Conservation (phyloP, 345 rosid species). For the Theobroma cacao region DNA sequence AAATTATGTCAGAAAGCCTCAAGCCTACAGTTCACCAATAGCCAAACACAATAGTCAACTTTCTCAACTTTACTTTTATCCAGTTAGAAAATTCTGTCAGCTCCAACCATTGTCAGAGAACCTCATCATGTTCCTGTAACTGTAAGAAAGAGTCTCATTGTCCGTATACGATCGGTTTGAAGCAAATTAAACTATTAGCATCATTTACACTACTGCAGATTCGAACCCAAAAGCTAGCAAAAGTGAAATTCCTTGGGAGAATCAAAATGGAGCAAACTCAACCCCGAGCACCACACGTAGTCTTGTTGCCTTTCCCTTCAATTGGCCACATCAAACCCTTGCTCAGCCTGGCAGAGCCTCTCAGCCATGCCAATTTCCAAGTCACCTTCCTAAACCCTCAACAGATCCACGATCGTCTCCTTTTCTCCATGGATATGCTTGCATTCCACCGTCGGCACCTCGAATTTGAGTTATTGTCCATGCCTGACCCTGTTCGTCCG, state of each 20-base stretch:
- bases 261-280: background rate
- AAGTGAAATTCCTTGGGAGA: background rate
- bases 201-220: no score
- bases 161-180: no score
- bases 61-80: no score
- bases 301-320: slow-evolving; percentile 22
- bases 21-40: no score
- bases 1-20: no score
- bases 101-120: no score
- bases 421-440: background rate
- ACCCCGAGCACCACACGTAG: background rate
- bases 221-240: no score
- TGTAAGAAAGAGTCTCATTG: no score
- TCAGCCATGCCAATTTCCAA: slow-evolving; percentile 13
- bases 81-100: no score
- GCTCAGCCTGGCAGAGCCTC: slow-evolving; percentile 24
- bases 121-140: no score
- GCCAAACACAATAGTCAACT: no score
- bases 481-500: slow-evolving; percentile 22
- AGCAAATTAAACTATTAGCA: no score
- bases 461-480: slow-evolving; percentile 14
- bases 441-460: slow-evolving; percentile 15
- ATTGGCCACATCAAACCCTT: slow-evolving; percentile 30
- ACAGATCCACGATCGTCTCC: slow-evolving; percentile 17
- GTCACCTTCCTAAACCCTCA: slow-evolving; percentile 28